Conservation (phyloP, 169 alveolate genomes). For the Eimeria maxima region DNA sequence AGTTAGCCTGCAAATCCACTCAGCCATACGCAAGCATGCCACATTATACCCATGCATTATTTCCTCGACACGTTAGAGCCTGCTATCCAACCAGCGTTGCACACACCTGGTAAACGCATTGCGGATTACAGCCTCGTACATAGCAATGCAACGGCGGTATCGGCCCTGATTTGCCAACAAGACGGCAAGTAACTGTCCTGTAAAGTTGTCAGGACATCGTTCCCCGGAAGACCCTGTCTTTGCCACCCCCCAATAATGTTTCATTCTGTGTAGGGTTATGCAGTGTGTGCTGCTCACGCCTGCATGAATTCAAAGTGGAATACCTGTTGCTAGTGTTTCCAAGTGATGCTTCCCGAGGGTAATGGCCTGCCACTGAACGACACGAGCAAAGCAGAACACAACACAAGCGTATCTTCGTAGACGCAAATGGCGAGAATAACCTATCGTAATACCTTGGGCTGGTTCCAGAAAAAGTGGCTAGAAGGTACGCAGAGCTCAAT, state of each 20-base stretch:
- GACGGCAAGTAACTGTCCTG: slow-evolving; percentile 74
- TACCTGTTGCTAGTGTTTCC: slow-evolving; percentile 74
- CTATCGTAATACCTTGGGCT: neutral
- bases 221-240: neutral
- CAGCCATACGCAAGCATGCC: neutral
- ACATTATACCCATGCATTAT: no score
- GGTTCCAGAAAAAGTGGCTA: neutral
- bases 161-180: slow-evolving; percentile 77
- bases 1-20: slow-evolving; percentile 7
- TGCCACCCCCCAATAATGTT: no score
- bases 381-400: neutral
- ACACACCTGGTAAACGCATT: slow-evolving; percentile 63
- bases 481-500: neutral
- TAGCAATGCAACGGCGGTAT: slow-evolving; percentile 69
- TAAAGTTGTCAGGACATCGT: neutral
- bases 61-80: neutral
- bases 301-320: neutral
- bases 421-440: neutral
- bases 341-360: slow-evolving; percentile 53
- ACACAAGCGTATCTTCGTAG: neutral
- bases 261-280: no score
- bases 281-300: neutral
- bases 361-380: slow-evolving; percentile 63
- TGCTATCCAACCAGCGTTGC: neutral
- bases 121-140: slow-evolving; percentile 78